Evolutionary conservation across 164 flowering plant species (phyloP).

Genomic region (Cinnamomum micranthum): DNA sequence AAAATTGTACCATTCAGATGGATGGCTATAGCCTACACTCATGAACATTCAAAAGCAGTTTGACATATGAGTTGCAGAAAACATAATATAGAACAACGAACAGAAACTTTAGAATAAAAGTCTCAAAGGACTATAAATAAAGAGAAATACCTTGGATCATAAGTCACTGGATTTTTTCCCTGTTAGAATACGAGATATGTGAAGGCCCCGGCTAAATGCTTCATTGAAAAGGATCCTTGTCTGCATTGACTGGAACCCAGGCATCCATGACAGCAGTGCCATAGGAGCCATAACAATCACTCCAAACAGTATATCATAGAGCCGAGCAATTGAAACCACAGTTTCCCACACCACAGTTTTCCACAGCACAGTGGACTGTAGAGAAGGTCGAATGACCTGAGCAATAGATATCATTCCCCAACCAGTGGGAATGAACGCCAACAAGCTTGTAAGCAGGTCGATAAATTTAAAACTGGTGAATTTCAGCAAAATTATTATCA

Average conservation of each 20-base stretch:
- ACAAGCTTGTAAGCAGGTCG: constrained; percentile 58
- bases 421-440: constrained; percentile 93
- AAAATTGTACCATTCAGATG: too few species aligned
- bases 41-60: neutral
- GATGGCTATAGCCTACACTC: neutral
- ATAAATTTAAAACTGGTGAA: constrained; percentile 47
- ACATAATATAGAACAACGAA: neutral
- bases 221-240: constrained; percentile 91
- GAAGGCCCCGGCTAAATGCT: constrained; percentile 93
- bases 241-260: constrained; percentile 95
- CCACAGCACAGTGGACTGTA: constrained; percentile 62
- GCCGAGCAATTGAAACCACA: constrained; percentile 75
- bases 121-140: neutral
- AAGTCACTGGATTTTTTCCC: constrained; percentile 50
- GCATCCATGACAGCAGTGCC: constrained; percentile 90
- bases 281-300: constrained; percentile 80
- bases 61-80: neutral
- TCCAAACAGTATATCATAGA: constrained; percentile 80
- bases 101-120: neutral
- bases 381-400: constrained; percentile 71
- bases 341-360: constrained; percentile 80
- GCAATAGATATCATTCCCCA: constrained; percentile 91
- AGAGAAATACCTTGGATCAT: constrained; percentile 1
- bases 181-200: constrained; percentile 71
- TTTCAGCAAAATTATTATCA: constrained; percentile 47